These are phyloP conservation scores for Alternaria brassicicola DNA, from an alignment of 2,329 filamentous ascomycete genomes.

Conservation along the genomic window DNA sequence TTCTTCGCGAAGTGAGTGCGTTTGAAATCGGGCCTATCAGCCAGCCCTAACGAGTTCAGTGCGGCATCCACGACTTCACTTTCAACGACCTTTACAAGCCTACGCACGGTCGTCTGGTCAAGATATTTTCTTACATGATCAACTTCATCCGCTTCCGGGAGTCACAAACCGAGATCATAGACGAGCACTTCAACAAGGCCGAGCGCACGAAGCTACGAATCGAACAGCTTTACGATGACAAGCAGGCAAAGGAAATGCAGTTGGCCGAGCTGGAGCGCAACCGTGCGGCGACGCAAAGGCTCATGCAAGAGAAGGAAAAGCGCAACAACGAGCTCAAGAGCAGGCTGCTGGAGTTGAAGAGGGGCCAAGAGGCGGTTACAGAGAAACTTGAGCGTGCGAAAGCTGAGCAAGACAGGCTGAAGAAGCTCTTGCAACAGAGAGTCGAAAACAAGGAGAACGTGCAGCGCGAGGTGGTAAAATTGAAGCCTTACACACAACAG, in stretches of 20 bases:
- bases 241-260: constrained; percentile 82
- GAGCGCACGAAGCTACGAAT: constrained; percentile 87
- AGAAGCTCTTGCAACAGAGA: constrained; percentile 72
- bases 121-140: constrained; percentile 97
- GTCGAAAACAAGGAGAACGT: constrained; percentile 72
- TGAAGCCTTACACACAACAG: constrained; percentile 90
- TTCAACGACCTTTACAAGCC: constrained; percentile 92
- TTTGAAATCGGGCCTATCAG: background rate
- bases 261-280: constrained; percentile 82
- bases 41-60: constrained; percentile 57
- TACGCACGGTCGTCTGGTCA: constrained; percentile 85
- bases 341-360: constrained; percentile 77
- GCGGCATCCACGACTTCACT: constrained; percentile 90
- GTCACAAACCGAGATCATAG: constrained; percentile 85
- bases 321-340: constrained; percentile 88
- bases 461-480: constrained; percentile 84
- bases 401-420: constrained; percentile 77
- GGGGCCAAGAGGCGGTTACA: constrained; percentile 81
- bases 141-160: constrained; percentile 98
- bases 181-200: constrained; percentile 90
- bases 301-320: constrained; percentile 82
- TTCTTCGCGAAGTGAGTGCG: constrained; percentile 68
- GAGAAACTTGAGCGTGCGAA: constrained; percentile 84
- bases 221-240: constrained; percentile 82
- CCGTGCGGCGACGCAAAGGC: constrained; percentile 77